These are phyloP conservation scores for Fusarium nygamai DNA, from an alignment of 2,329 filamentous ascomycete species.

Conservation along the genomic window DNA sequence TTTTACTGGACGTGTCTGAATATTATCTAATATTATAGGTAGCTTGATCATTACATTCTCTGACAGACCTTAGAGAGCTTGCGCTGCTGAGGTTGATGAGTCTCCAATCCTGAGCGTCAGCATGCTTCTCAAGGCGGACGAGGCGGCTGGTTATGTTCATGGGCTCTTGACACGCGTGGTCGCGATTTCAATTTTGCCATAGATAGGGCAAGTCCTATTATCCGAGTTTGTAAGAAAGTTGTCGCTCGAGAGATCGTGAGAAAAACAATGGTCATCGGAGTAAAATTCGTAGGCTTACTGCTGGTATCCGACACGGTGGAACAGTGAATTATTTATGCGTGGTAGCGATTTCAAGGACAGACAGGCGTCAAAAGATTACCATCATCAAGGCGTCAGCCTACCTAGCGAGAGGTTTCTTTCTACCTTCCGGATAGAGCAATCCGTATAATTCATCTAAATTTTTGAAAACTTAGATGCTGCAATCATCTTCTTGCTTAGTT, in stretches of 20 bases:
- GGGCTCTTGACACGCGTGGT: background rate
- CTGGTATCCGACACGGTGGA: background rate
- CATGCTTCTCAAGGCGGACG: background rate
- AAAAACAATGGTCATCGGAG: background rate
- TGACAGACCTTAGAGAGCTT: background rate
- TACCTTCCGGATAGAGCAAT: background rate
- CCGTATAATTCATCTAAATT: background rate
- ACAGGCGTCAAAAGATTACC: background rate
- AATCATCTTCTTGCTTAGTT: background rate
- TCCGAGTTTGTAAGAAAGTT: too few species aligned
- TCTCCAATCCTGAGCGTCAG: background rate
- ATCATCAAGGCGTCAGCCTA: background rate
- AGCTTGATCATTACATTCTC: background rate
- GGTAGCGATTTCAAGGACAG: background rate
- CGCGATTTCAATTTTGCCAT: fast-evolving
- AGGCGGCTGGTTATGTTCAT: too few species aligned
- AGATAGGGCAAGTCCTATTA: fast-evolving
- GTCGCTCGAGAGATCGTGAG: too few species aligned
- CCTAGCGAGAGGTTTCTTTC: background rate
- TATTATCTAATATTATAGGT: too few species aligned
- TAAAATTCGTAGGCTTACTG: background rate
- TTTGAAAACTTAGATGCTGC: background rate
- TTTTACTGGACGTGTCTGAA: background rate
- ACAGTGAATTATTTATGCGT: background rate
- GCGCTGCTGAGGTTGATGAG: background rate